Percentiles rank a stretch among this genome's conserved stretches.
These are phyloP conservation scores for Petasospora rhodanensis DNA, from an alignment of 1,139 yeast genomes.

Conservation along the genomic window DNA sequence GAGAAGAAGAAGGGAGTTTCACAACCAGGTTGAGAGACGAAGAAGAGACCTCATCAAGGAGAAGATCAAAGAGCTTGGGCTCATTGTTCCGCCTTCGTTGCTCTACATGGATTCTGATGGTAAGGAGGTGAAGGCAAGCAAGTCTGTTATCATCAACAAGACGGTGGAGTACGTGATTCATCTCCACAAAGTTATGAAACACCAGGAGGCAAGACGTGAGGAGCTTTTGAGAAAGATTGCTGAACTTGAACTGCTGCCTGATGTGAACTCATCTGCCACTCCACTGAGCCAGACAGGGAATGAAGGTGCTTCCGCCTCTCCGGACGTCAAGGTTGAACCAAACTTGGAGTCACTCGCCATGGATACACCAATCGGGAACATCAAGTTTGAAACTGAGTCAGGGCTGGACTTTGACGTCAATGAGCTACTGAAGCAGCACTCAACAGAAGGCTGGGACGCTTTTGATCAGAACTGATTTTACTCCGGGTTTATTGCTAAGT, in stretches of 20 bases:
- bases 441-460: constrained; percentile 7
- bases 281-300: constrained; percentile 6
- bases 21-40: constrained; percentile 77
- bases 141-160: constrained; percentile 60
- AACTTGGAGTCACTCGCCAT: too few relatives aligned
- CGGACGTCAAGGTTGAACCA: too few relatives aligned
- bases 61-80: constrained; percentile 67
- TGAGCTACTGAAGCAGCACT: constrained; percentile 22
- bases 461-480: too few relatives aligned
- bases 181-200: constrained; percentile 39
- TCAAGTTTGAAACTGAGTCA: constrained; percentile 12
- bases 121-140: constrained; percentile 69
- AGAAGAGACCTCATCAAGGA: constrained; percentile 75
- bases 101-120: constrained; percentile 47
- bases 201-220: constrained; percentile 36
- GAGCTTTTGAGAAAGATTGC: constrained; percentile 32
- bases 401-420: constrained; percentile 22
- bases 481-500: too few relatives aligned
- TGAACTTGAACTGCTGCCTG: constrained; percentile 29
- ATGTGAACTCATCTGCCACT: constrained; percentile 10
- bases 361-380: constrained; percentile 8
- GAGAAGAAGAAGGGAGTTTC: constrained; percentile 68
- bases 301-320: too few relatives aligned
- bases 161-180: constrained; percentile 67
- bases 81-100: constrained; percentile 66